Base-by-base conservation (phyloP, 108 stramenopile genomes). In the Cyclotella atomus region DNA sequence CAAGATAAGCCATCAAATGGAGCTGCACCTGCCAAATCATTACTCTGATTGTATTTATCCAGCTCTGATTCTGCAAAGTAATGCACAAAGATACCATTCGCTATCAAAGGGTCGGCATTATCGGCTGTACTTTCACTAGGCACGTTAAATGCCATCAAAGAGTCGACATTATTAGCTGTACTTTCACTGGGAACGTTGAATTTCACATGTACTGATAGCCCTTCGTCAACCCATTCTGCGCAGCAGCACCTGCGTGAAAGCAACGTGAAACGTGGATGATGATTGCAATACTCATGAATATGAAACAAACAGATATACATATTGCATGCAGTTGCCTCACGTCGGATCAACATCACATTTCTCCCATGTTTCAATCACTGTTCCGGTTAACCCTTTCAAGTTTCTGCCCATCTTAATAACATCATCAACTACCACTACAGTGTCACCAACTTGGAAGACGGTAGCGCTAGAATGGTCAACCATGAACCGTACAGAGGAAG, bases 271-370 rank as follows among this genome's bases (percentile, higher is more conserved):
- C 12, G 43, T 33, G 21, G 36, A 43, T 43, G 61, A 59, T 59
- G 25, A 30, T 14, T 19, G 25, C 28, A 5, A 17, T 6, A 15
- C 33, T 35, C 3, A 30, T 33, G 30, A 9, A 25, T 7, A 30
- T 45, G 45, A 16, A n/a, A 16, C 16, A 6, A 45, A 6, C 19
- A 23, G 10, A 23, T 3, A 19, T 53, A 10, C 20, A 53, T 3
- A 24, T 1, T 23, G 1, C 24, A 23, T 5, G 45, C 19, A 1
- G n/a, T 16, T 45, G 3, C n/a, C 65, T 65, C 28, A 93, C 29
- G 88, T 89, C 16, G 92, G 92, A 70, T 93, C 92, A 19, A 91
- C 89, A 20, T 91, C 87, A 45, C 92, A 94, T 66, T 91, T 94
- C 77, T 88, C 88, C 92, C 92, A 94, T 9, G 92, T 88, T 61